phyloP scores from a whole-genome alignment of 306 rosid species.

The Astragalus glycyphyllos region DNA sequence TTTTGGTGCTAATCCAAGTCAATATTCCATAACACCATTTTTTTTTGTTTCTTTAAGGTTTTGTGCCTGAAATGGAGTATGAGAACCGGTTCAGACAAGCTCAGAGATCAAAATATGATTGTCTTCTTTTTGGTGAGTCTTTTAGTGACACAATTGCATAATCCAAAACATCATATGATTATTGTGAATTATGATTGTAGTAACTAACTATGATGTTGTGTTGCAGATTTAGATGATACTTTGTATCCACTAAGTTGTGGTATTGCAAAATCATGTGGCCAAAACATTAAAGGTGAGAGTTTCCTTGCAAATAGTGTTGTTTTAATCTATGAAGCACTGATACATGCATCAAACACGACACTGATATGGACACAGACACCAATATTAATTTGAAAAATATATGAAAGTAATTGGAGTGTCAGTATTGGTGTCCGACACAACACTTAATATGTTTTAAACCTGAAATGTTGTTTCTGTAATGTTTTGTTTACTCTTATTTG shows the following conservation, averaged over 20 bases:
- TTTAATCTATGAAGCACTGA: too few relatives aligned
- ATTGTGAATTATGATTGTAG: not conserved
- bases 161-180: constrained; percentile 26
- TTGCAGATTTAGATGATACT: constrained; percentile 93
- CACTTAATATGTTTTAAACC: too few relatives aligned
- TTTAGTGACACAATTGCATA: not conserved
- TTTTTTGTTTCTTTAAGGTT: constrained; percentile 45
- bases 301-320: not conserved
- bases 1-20: constrained; percentile 55
- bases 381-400: too few relatives aligned
- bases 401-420: too few relatives aligned
- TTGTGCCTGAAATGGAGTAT: constrained; percentile 71
- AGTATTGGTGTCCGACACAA: too few relatives aligned
- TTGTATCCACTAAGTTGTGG: constrained; percentile 84
- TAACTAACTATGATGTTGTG: constrained; percentile 20
- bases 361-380: too few relatives aligned
- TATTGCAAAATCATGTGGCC: constrained; percentile 66
- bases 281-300: constrained; percentile 77
- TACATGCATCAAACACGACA: too few relatives aligned
- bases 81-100: constrained; percentile 60
- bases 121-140: constrained; percentile 85
- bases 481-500: not conserved
- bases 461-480: too few relatives aligned
- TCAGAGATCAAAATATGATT: constrained; percentile 79
- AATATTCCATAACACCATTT: constrained; percentile 42